Percentiles rank a stretch among this genome's conserved stretches.
phyloP scores from a whole-genome alignment of 176 grass and related monocot species.

The Zea luxurians region DNA sequence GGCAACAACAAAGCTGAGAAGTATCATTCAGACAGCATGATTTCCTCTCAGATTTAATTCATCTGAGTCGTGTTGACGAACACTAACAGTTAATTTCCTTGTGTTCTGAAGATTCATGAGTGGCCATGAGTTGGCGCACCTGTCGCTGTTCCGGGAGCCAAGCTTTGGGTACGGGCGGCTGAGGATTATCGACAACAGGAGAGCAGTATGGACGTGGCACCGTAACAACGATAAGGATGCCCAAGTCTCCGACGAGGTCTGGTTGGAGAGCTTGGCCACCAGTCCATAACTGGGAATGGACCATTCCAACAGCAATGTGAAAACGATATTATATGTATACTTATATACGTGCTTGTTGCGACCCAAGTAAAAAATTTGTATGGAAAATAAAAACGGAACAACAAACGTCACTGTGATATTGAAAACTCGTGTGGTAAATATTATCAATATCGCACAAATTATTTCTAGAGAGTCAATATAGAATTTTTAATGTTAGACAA shows the following conservation, averaged over 20 bases:
- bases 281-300: too few relatives aligned
- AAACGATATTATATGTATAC: too few relatives aligned
- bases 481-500: too few relatives aligned
- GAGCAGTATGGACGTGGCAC: not conserved
- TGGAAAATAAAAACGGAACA: too few relatives aligned
- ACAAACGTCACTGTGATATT: too few relatives aligned
- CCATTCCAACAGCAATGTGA: too few relatives aligned
- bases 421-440: too few relatives aligned
- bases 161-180: slow-evolving; percentile 14
- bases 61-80: not conserved
- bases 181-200: not conserved
- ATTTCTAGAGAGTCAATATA: too few relatives aligned
- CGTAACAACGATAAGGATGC: not conserved
- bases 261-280: not conserved
- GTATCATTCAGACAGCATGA: slow-evolving; percentile 10
- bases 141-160: not conserved
- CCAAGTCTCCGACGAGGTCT: not conserved
- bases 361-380: too few relatives aligned
- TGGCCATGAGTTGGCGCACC: not conserved
- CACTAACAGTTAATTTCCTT: not conserved
- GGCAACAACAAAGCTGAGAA: slow-evolving; percentile 60
- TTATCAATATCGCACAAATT: too few relatives aligned
- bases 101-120: slow-evolving; percentile 9
- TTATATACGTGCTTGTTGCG: too few relatives aligned
- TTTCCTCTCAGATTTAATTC: not conserved